Evolutionary conservation across 2,329 filamentous ascomycete species (phyloP).

Genomic region (Fusarium sp.): DNA sequence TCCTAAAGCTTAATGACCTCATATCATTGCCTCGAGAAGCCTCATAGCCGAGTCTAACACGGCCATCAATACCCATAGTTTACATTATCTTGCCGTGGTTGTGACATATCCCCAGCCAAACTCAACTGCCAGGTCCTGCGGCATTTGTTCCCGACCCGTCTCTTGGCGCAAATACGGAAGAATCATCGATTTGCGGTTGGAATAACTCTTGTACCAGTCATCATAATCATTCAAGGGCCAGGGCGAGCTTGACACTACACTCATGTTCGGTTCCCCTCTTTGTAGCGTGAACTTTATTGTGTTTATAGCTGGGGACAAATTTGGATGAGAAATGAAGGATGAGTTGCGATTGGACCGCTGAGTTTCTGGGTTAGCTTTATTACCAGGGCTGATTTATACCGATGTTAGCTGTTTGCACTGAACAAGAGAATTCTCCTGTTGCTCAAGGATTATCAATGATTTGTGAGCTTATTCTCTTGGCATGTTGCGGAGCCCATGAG

Average conservation of each 20-base stretch:
- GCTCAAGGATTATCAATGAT: background rate
- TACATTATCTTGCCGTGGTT: background rate
- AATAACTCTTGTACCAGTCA: background rate
- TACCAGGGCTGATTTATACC: background rate
- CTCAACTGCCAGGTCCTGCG: background rate
- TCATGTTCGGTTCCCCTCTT: background rate
- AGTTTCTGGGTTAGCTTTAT: background rate
- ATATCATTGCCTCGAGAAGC: background rate
- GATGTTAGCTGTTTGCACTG: background rate
- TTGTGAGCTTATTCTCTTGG: constrained; percentile 18
- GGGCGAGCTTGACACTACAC: background rate
- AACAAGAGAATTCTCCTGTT: background rate
- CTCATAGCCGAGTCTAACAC: background rate
- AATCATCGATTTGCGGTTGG: background rate
- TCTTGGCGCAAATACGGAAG: constrained; percentile 6
- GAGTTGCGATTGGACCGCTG: constrained; percentile 1
- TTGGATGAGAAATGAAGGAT: background rate
- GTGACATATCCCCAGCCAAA: background rate
- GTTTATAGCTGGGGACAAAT: background rate
- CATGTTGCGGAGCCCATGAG: background rate
- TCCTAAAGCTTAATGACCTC: background rate
- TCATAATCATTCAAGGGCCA: background rate
- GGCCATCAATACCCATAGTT: background rate
- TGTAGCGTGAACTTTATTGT: constrained; percentile 8
- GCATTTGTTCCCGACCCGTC: background rate